These are phyloP conservation scores for Monilinia vaccinii-corymbosi DNA, from an alignment of 2,329 filamentous ascomycete species.

Conservation along the genomic window DNA sequence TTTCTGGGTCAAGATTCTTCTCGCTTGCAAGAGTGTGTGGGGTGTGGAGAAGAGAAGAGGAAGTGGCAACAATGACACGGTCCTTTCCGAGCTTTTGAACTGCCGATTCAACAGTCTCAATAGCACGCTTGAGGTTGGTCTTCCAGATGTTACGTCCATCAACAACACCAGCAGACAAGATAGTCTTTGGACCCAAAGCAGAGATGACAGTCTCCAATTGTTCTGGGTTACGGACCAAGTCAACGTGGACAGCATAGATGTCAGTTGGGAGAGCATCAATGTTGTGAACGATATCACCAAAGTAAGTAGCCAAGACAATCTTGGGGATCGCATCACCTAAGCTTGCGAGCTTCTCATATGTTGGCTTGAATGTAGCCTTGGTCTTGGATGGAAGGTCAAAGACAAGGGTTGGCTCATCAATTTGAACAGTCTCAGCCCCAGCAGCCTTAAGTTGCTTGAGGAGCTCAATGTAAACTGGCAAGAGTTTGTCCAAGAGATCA, in stretches of 20 bases:
- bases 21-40: constrained; percentile 96
- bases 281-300: constrained; percentile 99
- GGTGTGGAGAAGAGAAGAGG: constrained; percentile 95
- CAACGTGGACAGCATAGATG: constrained; percentile 81
- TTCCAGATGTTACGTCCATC: constrained; percentile 99
- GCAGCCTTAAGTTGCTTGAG: constrained; percentile 89
- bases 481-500: constrained; percentile 81
- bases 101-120: constrained; percentile 81
- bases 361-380: constrained; percentile 96
- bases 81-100: constrained; percentile 96
- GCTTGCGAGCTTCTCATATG: constrained; percentile 79
- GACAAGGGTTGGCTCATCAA: constrained; percentile 95
- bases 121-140: constrained; percentile 95
- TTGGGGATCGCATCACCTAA: constrained; percentile 77
- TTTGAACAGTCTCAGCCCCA: constrained; percentile 93
- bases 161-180: constrained; percentile 92
- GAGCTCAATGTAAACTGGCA: constrained; percentile 91
- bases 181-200: constrained; percentile 78
- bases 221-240: constrained; percentile 97
- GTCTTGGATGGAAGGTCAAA: constrained; percentile 83
- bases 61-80: constrained; percentile 92
- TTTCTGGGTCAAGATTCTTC: constrained; percentile 93
- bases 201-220: constrained; percentile 80
- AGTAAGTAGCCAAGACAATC: constrained; percentile 91
- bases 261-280: constrained; percentile 75